Evolutionary conservation across 2,329 filamentous ascomycete species (phyloP).

Genomic region (Pseudonectria buxi): DNA sequence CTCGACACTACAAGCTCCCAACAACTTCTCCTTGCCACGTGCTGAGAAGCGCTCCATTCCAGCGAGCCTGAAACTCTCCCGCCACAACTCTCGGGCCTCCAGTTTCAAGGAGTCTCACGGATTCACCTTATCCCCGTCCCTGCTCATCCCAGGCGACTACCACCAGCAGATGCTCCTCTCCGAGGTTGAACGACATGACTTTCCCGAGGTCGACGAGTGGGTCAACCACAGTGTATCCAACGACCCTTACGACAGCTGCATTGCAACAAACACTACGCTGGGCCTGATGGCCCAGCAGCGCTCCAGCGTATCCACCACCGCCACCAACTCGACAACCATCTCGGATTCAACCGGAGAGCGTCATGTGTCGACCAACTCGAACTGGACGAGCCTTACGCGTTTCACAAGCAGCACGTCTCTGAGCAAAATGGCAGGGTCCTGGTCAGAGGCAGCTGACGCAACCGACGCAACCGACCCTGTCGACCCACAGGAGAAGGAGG

Average conservation of each 20-base stretch:
- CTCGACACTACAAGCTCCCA: conserved; percentile 29
- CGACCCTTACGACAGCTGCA: conserved; percentile 13
- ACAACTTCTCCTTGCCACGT: conserved; percentile 48
- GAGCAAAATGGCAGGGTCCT: conserved; percentile 27
- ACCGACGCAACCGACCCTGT: conserved; percentile 20
- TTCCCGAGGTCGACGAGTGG: conserved; percentile 29
- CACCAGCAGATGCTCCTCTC: conserved; percentile 44
- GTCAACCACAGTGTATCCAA: conserved; percentile 11
- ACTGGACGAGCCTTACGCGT: conserved; percentile 46
- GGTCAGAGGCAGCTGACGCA: conserved; percentile 27
- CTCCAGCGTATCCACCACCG: conserved; percentile 49
- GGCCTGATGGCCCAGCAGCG: conserved; percentile 33
- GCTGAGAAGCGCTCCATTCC: conserved; percentile 27
- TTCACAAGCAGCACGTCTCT: conserved; percentile 47
- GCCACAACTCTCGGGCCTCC: conserved; percentile 40
- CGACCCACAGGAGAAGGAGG: conserved; percentile 11
- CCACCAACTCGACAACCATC: conserved; percentile 40
- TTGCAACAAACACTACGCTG: conserved; percentile 11
- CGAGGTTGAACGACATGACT: conserved; percentile 21
- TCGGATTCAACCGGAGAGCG: conserved; percentile 44
- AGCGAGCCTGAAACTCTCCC: conserved; percentile 26
- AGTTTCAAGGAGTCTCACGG: conserved; percentile 54
- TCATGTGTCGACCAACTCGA: conserved; percentile 48
- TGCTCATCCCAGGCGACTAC: conserved; percentile 56
- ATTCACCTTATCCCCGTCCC: conserved; percentile 53